Evolutionary conservation across 2,329 filamentous ascomycete species (phyloP).

Genomic region (Sclerotinia sclerotiorum): DNA sequence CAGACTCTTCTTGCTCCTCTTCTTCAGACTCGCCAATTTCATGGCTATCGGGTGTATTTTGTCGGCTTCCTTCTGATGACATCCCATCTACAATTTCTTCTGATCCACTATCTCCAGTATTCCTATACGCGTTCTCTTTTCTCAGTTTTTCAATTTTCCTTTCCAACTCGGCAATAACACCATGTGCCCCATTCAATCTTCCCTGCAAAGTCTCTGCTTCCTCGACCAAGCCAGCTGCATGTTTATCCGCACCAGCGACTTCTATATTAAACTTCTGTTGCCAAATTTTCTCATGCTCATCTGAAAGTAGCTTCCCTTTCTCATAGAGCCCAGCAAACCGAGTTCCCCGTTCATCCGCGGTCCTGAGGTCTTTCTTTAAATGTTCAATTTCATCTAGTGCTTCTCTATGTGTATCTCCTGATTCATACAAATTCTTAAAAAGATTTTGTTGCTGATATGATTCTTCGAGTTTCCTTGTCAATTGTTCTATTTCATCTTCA

Average conservation of each 20-base stretch:
- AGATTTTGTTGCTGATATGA: conserved; percentile 2
- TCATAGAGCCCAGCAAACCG: background rate
- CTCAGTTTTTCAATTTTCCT: background rate
- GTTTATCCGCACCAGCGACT: background rate
- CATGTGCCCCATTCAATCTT: conserved; percentile 14
- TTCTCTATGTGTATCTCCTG: background rate
- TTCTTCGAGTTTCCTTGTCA: background rate
- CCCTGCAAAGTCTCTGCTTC: conserved; percentile 15
- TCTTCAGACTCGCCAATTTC: background rate
- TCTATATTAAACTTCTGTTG: conserved; percentile 7
- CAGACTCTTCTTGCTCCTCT: background rate
- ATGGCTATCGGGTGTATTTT: background rate
- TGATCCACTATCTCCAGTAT: background rate
- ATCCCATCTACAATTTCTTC: background rate
- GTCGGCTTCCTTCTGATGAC: background rate
- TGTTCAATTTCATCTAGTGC: background rate
- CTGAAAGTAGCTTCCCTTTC: conserved; percentile 7
- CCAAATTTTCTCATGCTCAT: conserved; percentile 7
- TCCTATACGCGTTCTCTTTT: background rate
- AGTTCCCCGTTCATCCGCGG: background rate
- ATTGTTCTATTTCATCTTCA: conserved; percentile 13
- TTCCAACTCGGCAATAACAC: conserved; percentile 1
- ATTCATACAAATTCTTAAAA: background rate
- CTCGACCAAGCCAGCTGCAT: conserved; percentile 13
- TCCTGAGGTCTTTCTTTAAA: background rate